Evolutionary conservation across 768 basidiomycete species (phyloP).

Genomic region (Serendipita indica): DNA sequence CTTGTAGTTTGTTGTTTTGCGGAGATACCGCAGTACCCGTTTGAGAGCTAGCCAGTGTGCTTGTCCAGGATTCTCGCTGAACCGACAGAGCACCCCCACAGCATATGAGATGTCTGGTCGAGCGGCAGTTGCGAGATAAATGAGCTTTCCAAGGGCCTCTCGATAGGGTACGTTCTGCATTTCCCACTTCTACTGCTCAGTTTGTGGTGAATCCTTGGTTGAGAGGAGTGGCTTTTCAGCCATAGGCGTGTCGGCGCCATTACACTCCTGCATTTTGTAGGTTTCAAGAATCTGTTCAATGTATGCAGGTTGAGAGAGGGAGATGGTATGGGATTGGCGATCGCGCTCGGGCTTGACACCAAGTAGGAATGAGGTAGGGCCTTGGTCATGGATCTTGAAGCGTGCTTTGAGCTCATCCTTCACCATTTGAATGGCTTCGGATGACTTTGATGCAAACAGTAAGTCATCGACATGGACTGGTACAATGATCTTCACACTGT

Average conservation of each 20-base stretch:
- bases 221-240: neutral
- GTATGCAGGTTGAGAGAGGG: constrained; percentile 4
- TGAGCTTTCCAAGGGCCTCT: neutral
- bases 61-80: constrained; percentile 16
- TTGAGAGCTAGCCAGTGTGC: constrained; percentile 10
- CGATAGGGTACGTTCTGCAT: neutral
- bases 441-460: neutral
- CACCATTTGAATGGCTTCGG: neutral
- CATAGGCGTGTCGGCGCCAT: too few relatives aligned
- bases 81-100: constrained; percentile 21
- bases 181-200: neutral
- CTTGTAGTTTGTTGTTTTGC: neutral
- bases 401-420: neutral
- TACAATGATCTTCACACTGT: neutral
- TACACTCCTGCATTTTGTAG: neutral
- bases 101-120: constrained; percentile 21
- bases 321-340: neutral
- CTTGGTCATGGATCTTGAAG: neutral
- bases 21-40: constrained; percentile 8
- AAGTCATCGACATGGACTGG: constrained; percentile 2
- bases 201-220: neutral
- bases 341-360: constrained; percentile 22
- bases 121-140: constrained; percentile 11
- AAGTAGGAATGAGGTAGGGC: constrained; percentile 10
- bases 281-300: neutral